Evolutionary conservation across 2,329 filamentous ascomycete species (phyloP).

Genomic region (Elsinoe batatas): DNA sequence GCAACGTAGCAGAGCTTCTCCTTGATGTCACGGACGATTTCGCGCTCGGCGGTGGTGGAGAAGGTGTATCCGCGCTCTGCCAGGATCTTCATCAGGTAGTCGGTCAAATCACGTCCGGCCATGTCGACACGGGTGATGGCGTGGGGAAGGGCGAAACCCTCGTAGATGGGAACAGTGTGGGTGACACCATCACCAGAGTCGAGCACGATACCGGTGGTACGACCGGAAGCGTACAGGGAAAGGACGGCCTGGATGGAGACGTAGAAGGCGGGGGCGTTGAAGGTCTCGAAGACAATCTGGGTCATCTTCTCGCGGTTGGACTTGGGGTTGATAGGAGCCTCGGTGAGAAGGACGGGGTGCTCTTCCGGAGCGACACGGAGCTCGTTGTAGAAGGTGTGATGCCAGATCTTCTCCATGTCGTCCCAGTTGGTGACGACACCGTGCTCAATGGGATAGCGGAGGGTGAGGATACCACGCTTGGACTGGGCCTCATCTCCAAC

Average conservation of each 20-base stretch:
- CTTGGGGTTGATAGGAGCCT: conserved; percentile 99
- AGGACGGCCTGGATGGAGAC: conserved; percentile 99
- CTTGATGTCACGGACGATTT: conserved; percentile 99
- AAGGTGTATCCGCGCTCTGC: conserved; percentile 99
- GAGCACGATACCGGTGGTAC: conserved; percentile 99
- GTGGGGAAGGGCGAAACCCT: conserved; percentile 99
- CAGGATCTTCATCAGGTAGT: conserved; percentile 99
- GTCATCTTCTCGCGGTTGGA: conserved; percentile 99
- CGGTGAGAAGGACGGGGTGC: conserved; percentile 97
- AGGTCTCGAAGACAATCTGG: conserved; percentile 99
- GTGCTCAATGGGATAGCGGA: conserved; percentile 99
- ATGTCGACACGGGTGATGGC: conserved; percentile 99
- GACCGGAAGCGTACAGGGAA: conserved; percentile 98
- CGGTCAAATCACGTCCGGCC: conserved; percentile 99
- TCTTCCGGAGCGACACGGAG: conserved; percentile 99
- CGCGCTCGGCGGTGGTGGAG: conserved; percentile 98
- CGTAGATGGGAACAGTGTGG: conserved; percentile 99
- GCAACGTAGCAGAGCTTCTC: conserved; percentile 99
- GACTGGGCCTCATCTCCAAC: conserved; percentile 99
- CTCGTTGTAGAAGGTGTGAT: conserved; percentile 99
- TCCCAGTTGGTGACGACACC: conserved; percentile 99
- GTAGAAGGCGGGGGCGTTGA: conserved; percentile 99
- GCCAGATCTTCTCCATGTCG: conserved; percentile 99
- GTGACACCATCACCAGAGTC: conserved; percentile 99
- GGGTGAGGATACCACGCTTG: conserved; percentile 99